A percentile compares a stretch with the other conserved stretches of the same genome.
These are phyloP conservation scores for Kluyveromyces siamensis DNA, from an alignment of 805 yeast species.

Conservation along the genomic window DNA sequence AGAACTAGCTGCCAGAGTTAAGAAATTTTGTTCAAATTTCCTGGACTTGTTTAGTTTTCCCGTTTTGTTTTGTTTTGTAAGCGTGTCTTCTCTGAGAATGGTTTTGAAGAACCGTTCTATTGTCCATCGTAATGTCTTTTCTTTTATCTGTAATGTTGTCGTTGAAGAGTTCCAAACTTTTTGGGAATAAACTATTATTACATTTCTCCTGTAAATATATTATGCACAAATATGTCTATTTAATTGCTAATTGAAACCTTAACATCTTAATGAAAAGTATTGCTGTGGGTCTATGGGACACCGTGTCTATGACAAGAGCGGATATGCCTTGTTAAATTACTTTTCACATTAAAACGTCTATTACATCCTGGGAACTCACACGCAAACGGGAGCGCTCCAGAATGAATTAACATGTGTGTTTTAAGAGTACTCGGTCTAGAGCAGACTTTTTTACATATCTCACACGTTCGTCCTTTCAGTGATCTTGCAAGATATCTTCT, in stretches of 20 bases:
- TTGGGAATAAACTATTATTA: background rate
- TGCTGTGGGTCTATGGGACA: background rate
- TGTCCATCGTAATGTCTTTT: background rate
- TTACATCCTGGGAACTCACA: constrained; percentile 56
- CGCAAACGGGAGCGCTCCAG: constrained; percentile 58
- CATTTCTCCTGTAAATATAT: background rate
- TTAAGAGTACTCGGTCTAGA: constrained; percentile 72
- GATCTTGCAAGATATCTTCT: background rate
- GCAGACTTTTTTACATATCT: constrained; percentile 57
- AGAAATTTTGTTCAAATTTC: too few relatives aligned
- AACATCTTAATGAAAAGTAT: background rate
- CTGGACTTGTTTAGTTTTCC: too few relatives aligned
- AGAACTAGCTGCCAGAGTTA: background rate
- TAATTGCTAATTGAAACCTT: too few relatives aligned
- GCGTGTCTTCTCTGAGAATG: background rate
- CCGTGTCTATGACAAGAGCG: background rate
- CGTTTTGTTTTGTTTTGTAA: too few relatives aligned
- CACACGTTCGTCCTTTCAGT: constrained; percentile 13
- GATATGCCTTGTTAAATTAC: constrained; percentile 64
- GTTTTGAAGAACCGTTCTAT: too few relatives aligned
- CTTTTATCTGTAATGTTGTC: background rate
- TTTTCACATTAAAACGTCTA: constrained; percentile 59
- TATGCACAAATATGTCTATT: background rate
- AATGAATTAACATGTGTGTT: constrained; percentile 67
- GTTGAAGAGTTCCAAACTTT: background rate